A percentile compares a stretch with the other conserved stretches of the same genome.
Conservation (phyloP, 805 yeast species). For the Kluyveromyces siamensis region DNA sequence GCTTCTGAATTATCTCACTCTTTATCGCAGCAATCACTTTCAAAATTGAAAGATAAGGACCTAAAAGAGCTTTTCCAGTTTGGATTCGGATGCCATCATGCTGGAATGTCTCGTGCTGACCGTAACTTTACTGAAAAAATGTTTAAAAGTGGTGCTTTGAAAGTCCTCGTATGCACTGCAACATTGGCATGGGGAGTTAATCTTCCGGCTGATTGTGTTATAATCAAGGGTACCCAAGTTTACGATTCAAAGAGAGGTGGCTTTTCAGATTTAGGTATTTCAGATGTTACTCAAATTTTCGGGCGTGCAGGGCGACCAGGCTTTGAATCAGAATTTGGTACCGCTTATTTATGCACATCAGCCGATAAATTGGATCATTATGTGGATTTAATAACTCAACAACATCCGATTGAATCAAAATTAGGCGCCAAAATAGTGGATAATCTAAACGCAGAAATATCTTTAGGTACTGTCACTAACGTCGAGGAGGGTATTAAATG, state of each 20-base stretch:
- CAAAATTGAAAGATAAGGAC: conserved; percentile 66
- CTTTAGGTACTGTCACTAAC: conserved; percentile 90
- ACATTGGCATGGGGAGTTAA: conserved; percentile 99
- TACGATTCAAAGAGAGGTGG: conserved; percentile 95
- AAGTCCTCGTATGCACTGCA: conserved; percentile 90
- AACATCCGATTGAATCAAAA: conserved; percentile 90
- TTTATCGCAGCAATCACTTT: conserved; percentile 54
- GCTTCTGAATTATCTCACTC: conserved; percentile 15
- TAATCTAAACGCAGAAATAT: conserved; percentile 91
- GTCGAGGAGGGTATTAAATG: conserved; percentile 92
- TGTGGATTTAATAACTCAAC: conserved; percentile 81
- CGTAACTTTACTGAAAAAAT: conserved; percentile 82
- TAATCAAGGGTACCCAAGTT: conserved; percentile 92
- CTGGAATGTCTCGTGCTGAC: conserved; percentile 90
- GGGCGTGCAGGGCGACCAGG: conserved; percentile 99
- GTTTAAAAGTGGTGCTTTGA: conserved; percentile 78
- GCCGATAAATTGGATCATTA: conserved; percentile 78
- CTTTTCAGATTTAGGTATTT: conserved; percentile 82
- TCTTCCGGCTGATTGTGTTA: conserved; percentile 95
- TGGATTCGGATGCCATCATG: conserved; percentile 95
- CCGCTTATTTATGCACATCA: conserved; percentile 83
- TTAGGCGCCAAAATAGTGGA: conserved; percentile 74
- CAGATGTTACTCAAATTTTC: conserved; percentile 95
- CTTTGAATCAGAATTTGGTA: conserved; percentile 75
- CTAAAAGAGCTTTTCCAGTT: conserved; percentile 65